Evolutionary conservation across 345 rosid genomes (phyloP), one percentile per base, ranked within the genome.

Genomic region (rapeseed (Brassica napus)): DNA sequence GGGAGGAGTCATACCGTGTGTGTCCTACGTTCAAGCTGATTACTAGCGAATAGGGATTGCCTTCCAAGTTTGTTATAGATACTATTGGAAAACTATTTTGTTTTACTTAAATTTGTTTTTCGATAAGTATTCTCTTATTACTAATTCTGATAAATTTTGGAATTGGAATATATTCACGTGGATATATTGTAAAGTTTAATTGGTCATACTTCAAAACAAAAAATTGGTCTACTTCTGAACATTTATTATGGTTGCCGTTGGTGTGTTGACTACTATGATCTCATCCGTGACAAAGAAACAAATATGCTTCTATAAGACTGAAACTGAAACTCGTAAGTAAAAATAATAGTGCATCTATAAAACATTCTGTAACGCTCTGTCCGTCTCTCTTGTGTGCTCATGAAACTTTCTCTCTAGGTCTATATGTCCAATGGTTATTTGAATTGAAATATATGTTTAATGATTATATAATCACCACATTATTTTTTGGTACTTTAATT

Each of bases 21-120:
- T 65, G 72, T 1, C 72, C 71, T 54, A 35, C 1, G 62, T 74
- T 74, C 65, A 68, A 61, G 71, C 75, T 74, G 75, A 52, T 74
- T 68, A 73, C 75, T 79, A 68, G 81, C 69, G 79, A 74, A 74
- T 68, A 68, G 63, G 82, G 54, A 39, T 59, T 57, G 23, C 2
- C n/a, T 68, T 79, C 4, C 12, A 18, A 72, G 82, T 72, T 72
- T 72, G 77, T 78, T 79, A 49, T n/a, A 68, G 11, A 68, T 58
- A 54, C 60, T 42, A 5, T 12, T 73, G 10, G 10, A 24, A 47
- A 65, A 39, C 16, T 59, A 12, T 44, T 28, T 66, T 28, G 30
- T 37, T 60, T 68, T 30, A 30, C 68, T 30, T 9, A 12, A 9
- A 23, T 49, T 37, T 1, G 0, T n/a, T 16, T 73, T 15, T 11